Percentiles rank a stretch among this genome's conserved stretches.
These are phyloP conservation scores for Aspergillus hortae DNA, from an alignment of 2,329 filamentous ascomycete genomes.

Conservation along the genomic window DNA sequence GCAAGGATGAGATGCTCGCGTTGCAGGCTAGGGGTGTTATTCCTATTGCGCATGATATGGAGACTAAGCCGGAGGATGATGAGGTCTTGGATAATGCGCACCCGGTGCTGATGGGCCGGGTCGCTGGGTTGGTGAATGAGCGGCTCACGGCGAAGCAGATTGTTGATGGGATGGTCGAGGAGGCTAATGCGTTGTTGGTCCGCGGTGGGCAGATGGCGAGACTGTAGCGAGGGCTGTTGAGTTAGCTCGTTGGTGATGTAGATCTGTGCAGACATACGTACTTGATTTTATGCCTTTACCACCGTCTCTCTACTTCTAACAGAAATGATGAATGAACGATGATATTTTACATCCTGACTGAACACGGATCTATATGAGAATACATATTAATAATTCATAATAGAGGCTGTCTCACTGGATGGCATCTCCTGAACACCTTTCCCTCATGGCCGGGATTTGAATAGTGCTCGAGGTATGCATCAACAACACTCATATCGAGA, in stretches of 20 bases:
- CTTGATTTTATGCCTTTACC: neutral
- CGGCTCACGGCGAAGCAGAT: conserved; percentile 86
- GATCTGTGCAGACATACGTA: neutral
- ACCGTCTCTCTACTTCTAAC: too few species aligned
- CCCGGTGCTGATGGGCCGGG: conserved; percentile 95
- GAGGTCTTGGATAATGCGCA: conserved; percentile 88
- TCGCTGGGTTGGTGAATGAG: conserved; percentile 88
- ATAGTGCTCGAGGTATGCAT: neutral
- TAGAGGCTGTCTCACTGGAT: neutral
- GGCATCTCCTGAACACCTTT: neutral
- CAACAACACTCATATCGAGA: neutral
- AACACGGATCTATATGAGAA: too few species aligned
- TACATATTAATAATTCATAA: neutral
- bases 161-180: conserved; percentile 86
- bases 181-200: conserved; percentile 69
- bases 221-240: conserved; percentile 47
- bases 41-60: conserved; percentile 90
- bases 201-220: conserved; percentile 67
- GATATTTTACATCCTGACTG: neutral
- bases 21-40: conserved; percentile 85
- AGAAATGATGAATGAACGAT: too few species aligned
- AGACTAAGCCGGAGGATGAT: conserved; percentile 71
- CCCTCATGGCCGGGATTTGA: neutral
- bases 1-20: conserved; percentile 83
- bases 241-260: neutral